phyloP scores from a whole-genome alignment of 179 eudicot genomes.

The Spergularia azorica region DNA sequence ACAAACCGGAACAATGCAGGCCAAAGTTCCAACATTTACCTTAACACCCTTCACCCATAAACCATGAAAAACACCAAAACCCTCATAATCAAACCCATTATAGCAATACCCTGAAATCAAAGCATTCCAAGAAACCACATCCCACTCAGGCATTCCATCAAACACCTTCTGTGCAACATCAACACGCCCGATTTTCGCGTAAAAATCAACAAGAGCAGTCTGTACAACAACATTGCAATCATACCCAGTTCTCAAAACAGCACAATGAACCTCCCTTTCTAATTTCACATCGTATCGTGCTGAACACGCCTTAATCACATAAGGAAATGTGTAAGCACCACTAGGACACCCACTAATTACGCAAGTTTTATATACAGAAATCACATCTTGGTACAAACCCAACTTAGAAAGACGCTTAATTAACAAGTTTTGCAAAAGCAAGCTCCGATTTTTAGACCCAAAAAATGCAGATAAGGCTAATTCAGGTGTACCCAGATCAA shows the following conservation, averaged over 20 bases:
- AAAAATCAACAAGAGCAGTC: constrained; percentile 61
- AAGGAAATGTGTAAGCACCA: constrained; percentile 63
- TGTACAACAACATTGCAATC: constrained; percentile 51
- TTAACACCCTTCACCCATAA: constrained; percentile 39
- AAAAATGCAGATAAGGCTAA: constrained; percentile 46
- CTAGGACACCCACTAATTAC: constrained; percentile 37
- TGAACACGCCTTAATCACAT: constrained; percentile 63
- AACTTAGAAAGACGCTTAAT: constrained; percentile 43
- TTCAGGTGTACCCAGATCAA: constrained; percentile 49
- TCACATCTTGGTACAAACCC: constrained; percentile 50
- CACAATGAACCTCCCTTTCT: constrained; percentile 50
- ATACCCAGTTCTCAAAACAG: constrained; percentile 58
- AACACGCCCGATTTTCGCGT: constrained; percentile 47
- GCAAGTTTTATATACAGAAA: constrained; percentile 45
- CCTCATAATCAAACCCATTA: constrained; percentile 52
- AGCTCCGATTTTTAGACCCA: constrained; percentile 36
- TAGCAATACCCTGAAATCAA: constrained; percentile 64
- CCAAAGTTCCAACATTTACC: constrained; percentile 60
- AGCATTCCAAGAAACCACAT: constrained; percentile 66
- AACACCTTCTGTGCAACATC: constrained; percentile 51
- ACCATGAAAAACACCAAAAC: constrained; percentile 33
- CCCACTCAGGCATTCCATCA: constrained; percentile 54
- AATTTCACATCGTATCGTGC: constrained; percentile 32
- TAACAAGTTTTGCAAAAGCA: constrained; percentile 49
- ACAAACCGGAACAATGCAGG: constrained; percentile 58